A percentile compares a stretch with the other conserved stretches of the same genome.
These are phyloP conservation scores for Suhomyces xylopsoci DNA, from an alignment of 805 yeast genomes.

Conservation along the genomic window DNA sequence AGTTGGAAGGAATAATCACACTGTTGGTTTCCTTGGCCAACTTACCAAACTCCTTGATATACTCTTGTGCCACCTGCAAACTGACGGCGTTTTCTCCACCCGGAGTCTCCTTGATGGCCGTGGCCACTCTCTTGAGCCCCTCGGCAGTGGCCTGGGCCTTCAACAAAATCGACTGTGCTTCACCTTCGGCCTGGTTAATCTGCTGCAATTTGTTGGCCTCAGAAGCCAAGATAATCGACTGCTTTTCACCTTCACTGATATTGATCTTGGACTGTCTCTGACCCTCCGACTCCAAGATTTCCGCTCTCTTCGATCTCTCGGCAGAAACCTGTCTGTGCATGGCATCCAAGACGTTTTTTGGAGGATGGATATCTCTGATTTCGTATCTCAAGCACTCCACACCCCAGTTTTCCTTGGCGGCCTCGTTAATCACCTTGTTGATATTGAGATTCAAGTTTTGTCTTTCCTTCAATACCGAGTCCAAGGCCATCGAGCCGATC, in stretches of 20 bases:
- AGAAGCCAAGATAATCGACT: slow-evolving; percentile 66
- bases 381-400: slow-evolving; percentile 80
- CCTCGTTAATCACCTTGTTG: slow-evolving; percentile 77
- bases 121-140: slow-evolving; percentile 61
- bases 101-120: slow-evolving; percentile 63
- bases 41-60: slow-evolving; percentile 76
- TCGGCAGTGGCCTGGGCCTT: slow-evolving; percentile 73
- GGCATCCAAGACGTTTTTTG: slow-evolving; percentile 78
- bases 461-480: slow-evolving; percentile 74
- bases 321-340: slow-evolving; percentile 91
- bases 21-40: slow-evolving; percentile 81
- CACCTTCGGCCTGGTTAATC: slow-evolving; percentile 71
- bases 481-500: slow-evolving; percentile 78
- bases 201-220: slow-evolving; percentile 64
- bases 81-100: slow-evolving; percentile 76
- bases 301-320: slow-evolving; percentile 83
- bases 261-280: slow-evolving; percentile 74
- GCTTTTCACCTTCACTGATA: slow-evolving; percentile 79
- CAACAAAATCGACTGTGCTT: slow-evolving; percentile 62
- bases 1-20: slow-evolving; percentile 69
- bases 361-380: slow-evolving; percentile 86
- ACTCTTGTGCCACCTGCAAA: slow-evolving; percentile 78
- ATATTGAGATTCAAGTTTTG: slow-evolving; percentile 69
- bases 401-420: slow-evolving; percentile 80
- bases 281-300: slow-evolving; percentile 84